Conservation (phyloP, 192 early-diverging fungal genomes). For the Backusella liffmaniae region DNA sequence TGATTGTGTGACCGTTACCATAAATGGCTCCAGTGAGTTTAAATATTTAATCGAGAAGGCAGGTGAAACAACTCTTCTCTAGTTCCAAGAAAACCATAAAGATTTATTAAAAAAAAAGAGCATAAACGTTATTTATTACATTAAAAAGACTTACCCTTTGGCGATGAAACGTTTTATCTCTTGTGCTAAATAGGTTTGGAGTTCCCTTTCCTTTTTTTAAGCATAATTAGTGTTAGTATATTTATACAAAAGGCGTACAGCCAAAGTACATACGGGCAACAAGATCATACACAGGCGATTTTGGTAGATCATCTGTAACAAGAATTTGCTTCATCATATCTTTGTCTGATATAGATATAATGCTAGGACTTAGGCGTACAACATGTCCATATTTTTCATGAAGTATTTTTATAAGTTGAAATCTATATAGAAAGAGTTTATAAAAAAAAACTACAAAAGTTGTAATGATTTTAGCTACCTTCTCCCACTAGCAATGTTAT, state of each 20-base stretch:
- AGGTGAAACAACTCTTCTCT: constrained; percentile 51
- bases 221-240: not conserved
- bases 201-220: constrained; percentile 12
- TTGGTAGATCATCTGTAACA: constrained; percentile 22
- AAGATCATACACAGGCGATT: not conserved
- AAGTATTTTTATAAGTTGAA: constrained; percentile 1
- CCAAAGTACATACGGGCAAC: not conserved
- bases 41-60: constrained; percentile 51
- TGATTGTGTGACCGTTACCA: constrained; percentile 26
- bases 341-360: constrained; percentile 41
- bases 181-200: constrained; percentile 31
- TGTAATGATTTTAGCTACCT: not conserved
- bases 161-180: constrained; percentile 39
- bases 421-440: constrained; percentile 2
- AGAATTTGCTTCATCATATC: constrained; percentile 41
- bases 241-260: not conserved
- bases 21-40: constrained; percentile 43
- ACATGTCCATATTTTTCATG: constrained; percentile 43
- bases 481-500: constrained; percentile 16
- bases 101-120: not conserved
- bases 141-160: constrained; percentile 20
- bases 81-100: not conserved
- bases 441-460: not conserved
- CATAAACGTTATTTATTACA: not conserved
- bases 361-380: constrained; percentile 35